phyloP scores from a whole-genome alignment of 140 eudicot species.

The Anethum foeniculum region DNA sequence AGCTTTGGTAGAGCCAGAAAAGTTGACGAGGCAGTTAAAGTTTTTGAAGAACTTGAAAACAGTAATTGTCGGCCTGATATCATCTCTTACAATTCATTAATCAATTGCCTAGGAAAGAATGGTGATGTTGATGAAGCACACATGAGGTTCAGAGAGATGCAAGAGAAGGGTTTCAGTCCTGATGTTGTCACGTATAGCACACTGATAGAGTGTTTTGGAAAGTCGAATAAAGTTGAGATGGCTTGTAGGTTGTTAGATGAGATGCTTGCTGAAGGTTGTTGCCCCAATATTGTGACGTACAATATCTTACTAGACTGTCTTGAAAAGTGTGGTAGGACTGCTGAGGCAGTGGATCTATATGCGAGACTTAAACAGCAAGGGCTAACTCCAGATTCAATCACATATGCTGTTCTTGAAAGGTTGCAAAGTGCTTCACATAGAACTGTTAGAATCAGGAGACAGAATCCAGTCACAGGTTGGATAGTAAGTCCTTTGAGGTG shows the following conservation, averaged over 20 bases:
- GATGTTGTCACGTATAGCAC: slow-evolving; percentile 94
- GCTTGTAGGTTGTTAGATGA: slow-evolving; percentile 80
- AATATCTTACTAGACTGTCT: slow-evolving; percentile 83
- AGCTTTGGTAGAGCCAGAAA: slow-evolving; percentile 74
- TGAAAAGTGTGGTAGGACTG: slow-evolving; percentile 74
- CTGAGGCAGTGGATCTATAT: slow-evolving; percentile 85
- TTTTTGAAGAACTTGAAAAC: slow-evolving; percentile 78
- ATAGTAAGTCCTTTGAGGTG: slow-evolving; percentile 86
- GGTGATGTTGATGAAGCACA: slow-evolving; percentile 97
- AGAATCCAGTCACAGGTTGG: slow-evolving; percentile 90
- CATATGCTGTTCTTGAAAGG: slow-evolving; percentile 79
- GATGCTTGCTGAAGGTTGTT: slow-evolving; percentile 75
- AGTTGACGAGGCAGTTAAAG: slow-evolving; percentile 67
- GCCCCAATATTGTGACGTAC: slow-evolving; percentile 78
- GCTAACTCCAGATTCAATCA: slow-evolving; percentile 69
- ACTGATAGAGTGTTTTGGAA: slow-evolving; percentile 91
- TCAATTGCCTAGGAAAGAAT: slow-evolving; percentile 84
- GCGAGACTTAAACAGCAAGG: slow-evolving; percentile 79
- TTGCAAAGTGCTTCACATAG: slow-evolving; percentile 66
- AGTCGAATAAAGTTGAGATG: slow-evolving; percentile 86
- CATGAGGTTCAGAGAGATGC: slow-evolving; percentile 87
- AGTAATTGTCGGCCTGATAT: slow-evolving; percentile 70
- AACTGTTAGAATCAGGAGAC: slow-evolving; percentile 44
- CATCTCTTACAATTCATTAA: slow-evolving; percentile 76
- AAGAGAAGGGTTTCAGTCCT: slow-evolving; percentile 80